Evolutionary conservation across 441 rosid species (phyloP).

Genomic region (Bocquillonia castaneifolia): DNA sequence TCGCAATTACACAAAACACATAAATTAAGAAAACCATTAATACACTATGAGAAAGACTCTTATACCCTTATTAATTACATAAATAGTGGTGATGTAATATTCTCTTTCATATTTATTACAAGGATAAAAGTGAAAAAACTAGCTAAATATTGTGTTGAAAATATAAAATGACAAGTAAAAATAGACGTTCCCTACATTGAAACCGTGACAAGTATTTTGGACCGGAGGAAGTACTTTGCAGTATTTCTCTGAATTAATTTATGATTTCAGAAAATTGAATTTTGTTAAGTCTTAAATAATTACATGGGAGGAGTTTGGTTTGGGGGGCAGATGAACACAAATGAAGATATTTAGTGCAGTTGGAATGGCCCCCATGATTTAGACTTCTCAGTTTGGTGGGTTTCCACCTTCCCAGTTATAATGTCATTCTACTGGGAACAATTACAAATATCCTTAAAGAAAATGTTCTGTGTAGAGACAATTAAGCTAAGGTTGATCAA

Average conservation of each 20-base stretch:
- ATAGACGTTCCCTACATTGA: no score
- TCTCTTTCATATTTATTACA: no score
- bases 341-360: slow-evolving; percentile 29
- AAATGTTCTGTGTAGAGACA: slow-evolving; percentile 9
- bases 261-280: slow-evolving; percentile 24
- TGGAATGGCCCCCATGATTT: slow-evolving; percentile 31
- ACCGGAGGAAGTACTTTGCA: no score
- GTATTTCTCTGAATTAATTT: slow-evolving; percentile 13
- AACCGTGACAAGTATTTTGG: no score
- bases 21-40: no score
- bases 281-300: slow-evolving; percentile 23
- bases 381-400: slow-evolving; percentile 35
- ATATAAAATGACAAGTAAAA: no score
- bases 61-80: no score
- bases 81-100: no score
- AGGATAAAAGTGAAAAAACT: no score
- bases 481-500: background rate
- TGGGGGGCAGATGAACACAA: slow-evolving; percentile 28
- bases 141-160: no score
- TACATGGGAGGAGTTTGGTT: slow-evolving; percentile 29
- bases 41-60: no score
- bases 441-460: background rate
- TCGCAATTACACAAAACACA: no score
- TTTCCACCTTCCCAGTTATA: slow-evolving; percentile 14
- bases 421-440: slow-evolving; percentile 1